Conservation (phyloP, 176 grass and related monocot species). For the Oryza glaberrima region DNA sequence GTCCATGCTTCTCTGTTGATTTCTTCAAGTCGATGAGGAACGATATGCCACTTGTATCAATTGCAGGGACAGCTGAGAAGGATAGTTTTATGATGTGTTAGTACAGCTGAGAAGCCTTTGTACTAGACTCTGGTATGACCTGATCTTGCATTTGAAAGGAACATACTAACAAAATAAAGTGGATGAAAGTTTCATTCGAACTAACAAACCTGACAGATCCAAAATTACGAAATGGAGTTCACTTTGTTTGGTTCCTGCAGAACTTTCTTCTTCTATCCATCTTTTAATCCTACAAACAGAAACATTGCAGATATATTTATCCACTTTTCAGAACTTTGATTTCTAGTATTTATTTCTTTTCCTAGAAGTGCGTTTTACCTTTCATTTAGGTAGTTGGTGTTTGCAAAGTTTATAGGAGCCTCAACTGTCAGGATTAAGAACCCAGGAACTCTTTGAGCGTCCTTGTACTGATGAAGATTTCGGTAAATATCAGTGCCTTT, state of each 20-base stretch:
- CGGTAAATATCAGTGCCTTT: conserved; percentile 81
- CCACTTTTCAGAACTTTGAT: background rate
- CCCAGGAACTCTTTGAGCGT: conserved; percentile 82
- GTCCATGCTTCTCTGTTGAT: conserved; percentile 60
- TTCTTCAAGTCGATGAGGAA: conserved; percentile 87
- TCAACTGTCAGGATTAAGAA: conserved; percentile 86
- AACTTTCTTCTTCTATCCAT: conserved; percentile 84
- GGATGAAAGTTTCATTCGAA: background rate
- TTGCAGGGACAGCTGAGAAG: conserved; percentile 63
- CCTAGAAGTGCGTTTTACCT: conserved; percentile 44
- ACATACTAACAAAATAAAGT: background rate
- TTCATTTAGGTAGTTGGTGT: conserved; percentile 91
- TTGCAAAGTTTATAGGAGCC: conserved; percentile 94
- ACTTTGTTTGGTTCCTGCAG: conserved; percentile 45
- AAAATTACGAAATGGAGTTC: conserved; percentile 65
- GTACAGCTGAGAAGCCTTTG: background rate
- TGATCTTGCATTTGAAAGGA: background rate
- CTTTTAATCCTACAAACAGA: conserved; percentile 68
- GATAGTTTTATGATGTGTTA: background rate
- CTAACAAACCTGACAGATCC: conserved; percentile 75
- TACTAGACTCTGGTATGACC: background rate
- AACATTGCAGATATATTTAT: conserved; percentile 16
- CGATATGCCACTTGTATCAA: conserved; percentile 87
- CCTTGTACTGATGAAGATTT: conserved; percentile 83
- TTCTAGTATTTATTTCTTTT: background rate